These are phyloP conservation scores for Blastocladiella britannica DNA, from an alignment of 192 early-diverging fungal genomes.

Conservation along the genomic window DNA sequence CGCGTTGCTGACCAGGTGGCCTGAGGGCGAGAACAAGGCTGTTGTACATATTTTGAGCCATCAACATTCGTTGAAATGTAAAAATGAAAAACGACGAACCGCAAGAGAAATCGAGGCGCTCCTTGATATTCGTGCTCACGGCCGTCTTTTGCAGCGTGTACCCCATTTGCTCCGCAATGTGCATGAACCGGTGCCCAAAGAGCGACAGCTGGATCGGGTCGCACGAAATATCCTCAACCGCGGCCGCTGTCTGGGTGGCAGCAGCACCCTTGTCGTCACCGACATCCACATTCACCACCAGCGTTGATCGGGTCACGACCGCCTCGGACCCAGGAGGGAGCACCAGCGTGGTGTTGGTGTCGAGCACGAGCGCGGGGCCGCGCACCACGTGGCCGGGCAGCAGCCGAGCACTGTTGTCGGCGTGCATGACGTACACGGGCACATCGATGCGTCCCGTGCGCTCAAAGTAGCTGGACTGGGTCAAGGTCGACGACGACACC, in stretches of 20 bases:
- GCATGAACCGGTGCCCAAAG: slow-evolving; percentile 93
- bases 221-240: no score
- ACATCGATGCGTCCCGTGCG: slow-evolving; percentile 36
- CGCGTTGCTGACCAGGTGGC: slow-evolving; percentile 10
- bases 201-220: slow-evolving; percentile 84
- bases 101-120: slow-evolving; percentile 91
- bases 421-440: slow-evolving; percentile 45
- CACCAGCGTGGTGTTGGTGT: slow-evolving; percentile 67
- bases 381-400: slow-evolving; percentile 37
- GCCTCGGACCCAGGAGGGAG: slow-evolving; percentile 65
- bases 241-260: no score
- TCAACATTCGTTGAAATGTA: slow-evolving; percentile 13
- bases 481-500: slow-evolving; percentile 15
- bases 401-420: no score
- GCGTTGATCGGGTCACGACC: slow-evolving; percentile 35
- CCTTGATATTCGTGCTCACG: slow-evolving; percentile 94
- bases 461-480: slow-evolving; percentile 56
- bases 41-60: slow-evolving; percentile 1
- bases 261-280: not conserved
- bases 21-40: not conserved
- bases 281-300: slow-evolving; percentile 5
- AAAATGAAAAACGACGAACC: no score
- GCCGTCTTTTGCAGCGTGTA: slow-evolving; percentile 81
- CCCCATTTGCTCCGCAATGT: slow-evolving; percentile 96
- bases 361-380: slow-evolving; percentile 82